phyloP scores from a whole-genome alignment of 768 basidiomycete genomes.

The Boletus rufocinnamomeus region DNA sequence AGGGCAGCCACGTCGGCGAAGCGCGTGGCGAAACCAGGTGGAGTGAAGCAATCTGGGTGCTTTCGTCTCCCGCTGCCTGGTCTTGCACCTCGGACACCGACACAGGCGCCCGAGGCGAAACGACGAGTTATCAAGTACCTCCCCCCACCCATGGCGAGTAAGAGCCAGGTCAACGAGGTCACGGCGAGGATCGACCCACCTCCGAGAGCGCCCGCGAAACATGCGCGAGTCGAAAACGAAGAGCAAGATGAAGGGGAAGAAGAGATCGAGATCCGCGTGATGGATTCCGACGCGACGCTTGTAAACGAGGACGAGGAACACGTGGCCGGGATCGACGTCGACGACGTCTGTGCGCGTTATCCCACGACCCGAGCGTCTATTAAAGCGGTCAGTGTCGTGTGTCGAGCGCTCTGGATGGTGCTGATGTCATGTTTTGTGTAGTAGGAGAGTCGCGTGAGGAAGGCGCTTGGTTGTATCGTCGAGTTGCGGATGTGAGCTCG shows the following conservation, averaged over 20 bases:
- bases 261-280: slow-evolving; percentile 3
- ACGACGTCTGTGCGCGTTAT: slow-evolving; percentile 24
- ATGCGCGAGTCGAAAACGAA: background rate
- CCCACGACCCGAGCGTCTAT: slow-evolving; percentile 17
- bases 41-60: slow-evolving; percentile 20
- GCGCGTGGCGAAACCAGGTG: background rate
- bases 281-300: slow-evolving; percentile 34
- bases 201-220: background rate
- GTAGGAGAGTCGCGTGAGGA: slow-evolving; percentile 19
- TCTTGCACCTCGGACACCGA: background rate
- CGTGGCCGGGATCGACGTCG: slow-evolving; percentile 15
- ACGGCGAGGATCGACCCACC: background rate
- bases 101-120: background rate
- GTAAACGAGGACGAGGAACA: slow-evolving; percentile 27
- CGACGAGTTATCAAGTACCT: slow-evolving; percentile 33
- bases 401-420: background rate
- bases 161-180: background rate
- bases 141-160: slow-evolving; percentile 24
- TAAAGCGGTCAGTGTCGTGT: slow-evolving; percentile 27
- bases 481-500: slow-evolving; percentile 15
- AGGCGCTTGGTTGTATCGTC: slow-evolving; percentile 14
- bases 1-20: slow-evolving; percentile 3
- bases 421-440: slow-evolving; percentile 5
- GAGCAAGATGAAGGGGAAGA: background rate
- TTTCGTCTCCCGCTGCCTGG: slow-evolving; percentile 26